phyloP scores from a whole-genome alignment of 129 eudicot species.

The Apium graveolens region DNA sequence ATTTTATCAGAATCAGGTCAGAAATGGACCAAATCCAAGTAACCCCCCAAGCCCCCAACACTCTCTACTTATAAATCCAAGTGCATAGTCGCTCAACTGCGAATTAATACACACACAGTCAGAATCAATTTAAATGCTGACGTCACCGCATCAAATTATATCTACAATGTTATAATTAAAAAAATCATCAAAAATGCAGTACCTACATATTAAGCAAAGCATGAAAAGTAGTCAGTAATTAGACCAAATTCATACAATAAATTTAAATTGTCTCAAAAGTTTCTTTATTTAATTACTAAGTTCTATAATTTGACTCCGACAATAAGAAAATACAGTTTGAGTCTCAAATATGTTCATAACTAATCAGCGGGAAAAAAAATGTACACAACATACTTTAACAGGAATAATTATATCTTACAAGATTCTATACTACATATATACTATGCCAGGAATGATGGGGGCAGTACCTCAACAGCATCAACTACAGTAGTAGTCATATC shows the following conservation, averaged over 20 bases:
- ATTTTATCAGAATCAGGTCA: neutral
- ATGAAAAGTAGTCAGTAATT: neutral
- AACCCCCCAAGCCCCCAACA: neutral
- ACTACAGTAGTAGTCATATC: conserved; percentile 97
- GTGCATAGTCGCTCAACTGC: neutral
- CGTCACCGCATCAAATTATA: neutral
- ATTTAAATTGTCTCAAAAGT: neutral
- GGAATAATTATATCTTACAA: neutral
- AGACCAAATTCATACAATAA: neutral
- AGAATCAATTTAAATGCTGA: neutral
- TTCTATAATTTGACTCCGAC: neutral
- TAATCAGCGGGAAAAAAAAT: neutral
- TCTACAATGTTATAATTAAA: neutral
- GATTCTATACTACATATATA: neutral
- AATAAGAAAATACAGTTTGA: neutral
- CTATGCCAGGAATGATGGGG: neutral
- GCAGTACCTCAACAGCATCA: conserved; percentile 89
- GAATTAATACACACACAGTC: neutral
- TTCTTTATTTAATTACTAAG: neutral
- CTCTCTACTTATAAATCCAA: no score
- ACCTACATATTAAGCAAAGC: neutral
- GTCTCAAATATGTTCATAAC: neutral
- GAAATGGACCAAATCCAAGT: neutral
- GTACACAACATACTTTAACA: neutral
- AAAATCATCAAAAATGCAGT: neutral